Percentiles rank a stretch among this genome's conserved stretches.
Conservation (phyloP, 2,329 filamentous ascomycete genomes). For the Clarireedia sp. region DNA sequence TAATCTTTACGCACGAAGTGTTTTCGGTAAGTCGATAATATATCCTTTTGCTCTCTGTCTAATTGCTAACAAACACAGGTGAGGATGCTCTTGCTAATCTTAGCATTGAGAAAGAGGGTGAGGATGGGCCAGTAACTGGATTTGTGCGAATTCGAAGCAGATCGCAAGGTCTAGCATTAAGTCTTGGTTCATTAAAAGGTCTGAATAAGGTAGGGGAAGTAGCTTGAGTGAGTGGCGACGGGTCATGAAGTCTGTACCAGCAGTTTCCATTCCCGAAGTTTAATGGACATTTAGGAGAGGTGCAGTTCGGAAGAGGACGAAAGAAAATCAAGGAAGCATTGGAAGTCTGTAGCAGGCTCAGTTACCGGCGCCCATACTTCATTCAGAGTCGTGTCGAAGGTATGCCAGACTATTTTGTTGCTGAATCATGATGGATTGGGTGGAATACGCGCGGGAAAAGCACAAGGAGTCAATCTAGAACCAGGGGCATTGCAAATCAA, state of each 20-base stretch:
- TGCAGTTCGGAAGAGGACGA: conserved; percentile 14
- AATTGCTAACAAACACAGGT: conserved; percentile 45
- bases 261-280: conserved; percentile 1
- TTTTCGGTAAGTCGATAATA: conserved; percentile 72
- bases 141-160: conserved; percentile 97
- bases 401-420: conserved; percentile 4
- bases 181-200: conserved; percentile 88
- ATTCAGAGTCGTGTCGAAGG: conserved; percentile 3
- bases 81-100: conserved; percentile 97
- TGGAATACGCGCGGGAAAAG: conserved; percentile 19
- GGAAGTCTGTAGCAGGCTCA: conserved; percentile 12
- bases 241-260: conserved; percentile 5
- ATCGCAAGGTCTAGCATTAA: conserved; percentile 88
- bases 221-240: conserved; percentile 19
- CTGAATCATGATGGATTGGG: conserved; percentile 12
- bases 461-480: conserved; percentile 28
- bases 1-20: conserved; percentile 91
- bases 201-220: conserved; percentile 65
- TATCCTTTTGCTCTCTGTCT: not conserved
- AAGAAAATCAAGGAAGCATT: conserved; percentile 2
- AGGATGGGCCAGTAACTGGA: conserved; percentile 89
- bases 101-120: conserved; percentile 95
- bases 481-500: conserved; percentile 20
- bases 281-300: conserved; percentile 8
- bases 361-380: conserved; percentile 14